Evolutionary conservation across 352 stramenopile species (phyloP).

Genomic region (Pythium rhizo-oryzae): DNA sequence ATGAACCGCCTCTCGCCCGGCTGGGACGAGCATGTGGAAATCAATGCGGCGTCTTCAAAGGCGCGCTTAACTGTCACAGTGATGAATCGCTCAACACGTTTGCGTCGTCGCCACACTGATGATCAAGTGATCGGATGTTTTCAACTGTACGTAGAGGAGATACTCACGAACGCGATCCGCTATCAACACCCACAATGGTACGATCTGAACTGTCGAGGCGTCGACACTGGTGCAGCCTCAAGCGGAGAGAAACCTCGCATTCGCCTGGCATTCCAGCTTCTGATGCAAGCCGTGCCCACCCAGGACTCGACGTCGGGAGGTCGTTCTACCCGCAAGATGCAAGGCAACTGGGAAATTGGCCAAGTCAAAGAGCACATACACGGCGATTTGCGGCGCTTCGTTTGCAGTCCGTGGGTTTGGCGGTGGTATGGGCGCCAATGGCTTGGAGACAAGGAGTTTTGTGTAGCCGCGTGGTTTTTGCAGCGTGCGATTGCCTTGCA

Average conservation of each 20-base stretch:
- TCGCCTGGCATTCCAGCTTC: constrained; percentile 34
- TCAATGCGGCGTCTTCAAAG: constrained; percentile 43
- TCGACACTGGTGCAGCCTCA: neutral
- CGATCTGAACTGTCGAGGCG: constrained; percentile 14
- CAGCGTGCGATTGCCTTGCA: constrained; percentile 27
- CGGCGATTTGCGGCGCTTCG: constrained; percentile 56
- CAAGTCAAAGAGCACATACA: constrained; percentile 46
- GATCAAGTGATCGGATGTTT: constrained; percentile 43
- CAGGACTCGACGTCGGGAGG: neutral
- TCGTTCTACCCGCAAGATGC: constrained; percentile 14
- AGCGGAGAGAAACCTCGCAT: constrained; percentile 21
- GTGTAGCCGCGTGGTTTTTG: constrained; percentile 51
- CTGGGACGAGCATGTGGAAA: constrained; percentile 68
- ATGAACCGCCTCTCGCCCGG: constrained; percentile 51
- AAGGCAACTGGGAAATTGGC: constrained; percentile 49
- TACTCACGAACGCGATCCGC: constrained; percentile 26
- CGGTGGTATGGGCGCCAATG: constrained; percentile 50
- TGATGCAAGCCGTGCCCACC: constrained; percentile 20
- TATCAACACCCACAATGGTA: constrained; percentile 17
- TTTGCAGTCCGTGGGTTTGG: constrained; percentile 56
- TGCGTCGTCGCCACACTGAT: constrained; percentile 21
- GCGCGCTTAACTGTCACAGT: constrained; percentile 46
- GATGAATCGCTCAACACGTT: constrained; percentile 37
- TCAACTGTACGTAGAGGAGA: constrained; percentile 42
- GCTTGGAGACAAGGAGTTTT: constrained; percentile 44